These are phyloP conservation scores for Fragilariopsis cylindrus DNA, from an alignment of 108 stramenopile species.

Conservation along the genomic window DNA sequence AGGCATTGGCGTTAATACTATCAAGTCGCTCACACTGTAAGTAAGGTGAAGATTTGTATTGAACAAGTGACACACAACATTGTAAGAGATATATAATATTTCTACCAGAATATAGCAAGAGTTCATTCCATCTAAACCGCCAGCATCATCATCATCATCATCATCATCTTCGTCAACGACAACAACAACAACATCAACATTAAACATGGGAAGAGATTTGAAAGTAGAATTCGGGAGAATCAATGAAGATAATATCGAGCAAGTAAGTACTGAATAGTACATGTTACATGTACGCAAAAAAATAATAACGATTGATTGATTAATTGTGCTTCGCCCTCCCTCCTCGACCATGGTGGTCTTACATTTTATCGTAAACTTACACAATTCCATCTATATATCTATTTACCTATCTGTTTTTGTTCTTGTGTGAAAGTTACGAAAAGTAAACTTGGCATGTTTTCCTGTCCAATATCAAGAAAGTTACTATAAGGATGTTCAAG, in stretches of 20 bases:
- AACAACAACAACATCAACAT: constrained; percentile 3
- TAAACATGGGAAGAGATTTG: constrained; percentile 31
- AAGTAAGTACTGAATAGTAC: constrained; percentile 39
- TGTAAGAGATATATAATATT: too few relatives aligned
- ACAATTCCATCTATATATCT: background rate
- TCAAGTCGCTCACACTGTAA: too few relatives aligned
- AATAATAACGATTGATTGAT: background rate
- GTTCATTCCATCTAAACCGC: background rate
- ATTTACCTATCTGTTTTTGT: background rate
- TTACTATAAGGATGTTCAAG: constrained; percentile 86
- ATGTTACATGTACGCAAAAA: background rate
- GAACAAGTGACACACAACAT: too few relatives aligned
- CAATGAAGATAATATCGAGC: constrained; percentile 76
- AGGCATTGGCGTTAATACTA: too few relatives aligned
- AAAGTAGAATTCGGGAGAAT: constrained; percentile 74
- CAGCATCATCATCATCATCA: background rate
- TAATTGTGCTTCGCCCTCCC: background rate
- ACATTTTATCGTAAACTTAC: background rate
- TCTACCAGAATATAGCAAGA: too few relatives aligned
- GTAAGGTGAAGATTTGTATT: too few relatives aligned
- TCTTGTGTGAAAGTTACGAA: constrained; percentile 52
- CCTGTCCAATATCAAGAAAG: constrained; percentile 89
- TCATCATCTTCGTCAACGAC: background rate
- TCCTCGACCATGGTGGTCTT: background rate
- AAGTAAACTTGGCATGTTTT: constrained; percentile 81